Evolutionary conservation across 2,329 filamentous ascomycete species (phyloP).

Genomic region (Talaromyces sp.): DNA sequence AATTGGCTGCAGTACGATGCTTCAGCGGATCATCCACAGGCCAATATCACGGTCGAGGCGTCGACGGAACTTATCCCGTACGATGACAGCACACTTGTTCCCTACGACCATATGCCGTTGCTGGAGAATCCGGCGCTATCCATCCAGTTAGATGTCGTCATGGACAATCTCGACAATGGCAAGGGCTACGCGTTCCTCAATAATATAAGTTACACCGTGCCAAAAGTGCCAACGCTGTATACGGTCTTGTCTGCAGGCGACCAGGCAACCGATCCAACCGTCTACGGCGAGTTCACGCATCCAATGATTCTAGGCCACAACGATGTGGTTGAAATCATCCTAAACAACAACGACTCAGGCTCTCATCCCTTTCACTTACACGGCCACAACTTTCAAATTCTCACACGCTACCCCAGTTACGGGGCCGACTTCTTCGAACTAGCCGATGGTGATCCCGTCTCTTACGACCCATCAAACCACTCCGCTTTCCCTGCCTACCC

Average conservation of each 20-base stretch:
- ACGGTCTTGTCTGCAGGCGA: conserved; percentile 62
- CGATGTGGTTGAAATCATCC: conserved; percentile 44
- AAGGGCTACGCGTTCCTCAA: conserved; percentile 71
- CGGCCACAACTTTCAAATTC: conserved; percentile 65
- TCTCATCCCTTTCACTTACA: conserved; percentile 54
- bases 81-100: conserved; percentile 71
- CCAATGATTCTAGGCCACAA: conserved; percentile 43
- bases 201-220: conserved; percentile 69
- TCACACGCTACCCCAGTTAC: conserved; percentile 58
- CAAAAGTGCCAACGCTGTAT: conserved; percentile 76
- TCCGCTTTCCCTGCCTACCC: conserved; percentile 54
- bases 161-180: conserved; percentile 69
- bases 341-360: conserved; percentile 46
- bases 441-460: conserved; percentile 38
- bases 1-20: conserved; percentile 65
- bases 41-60: conserved; percentile 27
- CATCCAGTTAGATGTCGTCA: conserved; percentile 61
- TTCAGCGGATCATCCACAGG: conserved; percentile 43
- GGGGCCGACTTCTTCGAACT: conserved; percentile 57
- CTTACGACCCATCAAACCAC: conserved; percentile 30
- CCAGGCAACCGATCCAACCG: conserved; percentile 53
- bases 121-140: conserved; percentile 57
- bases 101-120: conserved; percentile 63
- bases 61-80: conserved; percentile 59
- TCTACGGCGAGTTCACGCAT: conserved; percentile 67